Evolutionary conservation across 441 rosid genomes (phyloP), one percentile per base, ranked within the genome.

Genomic region (Biscutella laevigata): DNA sequence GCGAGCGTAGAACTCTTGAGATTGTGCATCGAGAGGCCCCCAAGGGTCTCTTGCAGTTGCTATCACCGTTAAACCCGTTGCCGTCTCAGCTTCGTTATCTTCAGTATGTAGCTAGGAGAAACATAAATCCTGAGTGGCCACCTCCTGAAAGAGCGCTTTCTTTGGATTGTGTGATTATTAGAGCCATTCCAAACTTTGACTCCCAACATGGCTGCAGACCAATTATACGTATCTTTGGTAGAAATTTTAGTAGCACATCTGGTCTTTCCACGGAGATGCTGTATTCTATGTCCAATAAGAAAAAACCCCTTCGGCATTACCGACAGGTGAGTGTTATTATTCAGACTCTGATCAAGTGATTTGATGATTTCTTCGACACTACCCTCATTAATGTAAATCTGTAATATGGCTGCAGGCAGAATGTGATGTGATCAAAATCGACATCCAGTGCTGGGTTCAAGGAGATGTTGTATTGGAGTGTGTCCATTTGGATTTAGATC

Each of bases 391-490:
- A 66, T 22, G 46, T 41, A 10, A 53, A 20, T 37, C 14, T 57
- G 29, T 62, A n/a, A 43, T 66, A 14, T 61, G 38, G 41, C 64
- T 76, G 77, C 83, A 91, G 98, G 91, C 74, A 17, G 95, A 85
- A 43, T 85, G 91, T 70, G 98, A 81, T 69, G 95, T 91, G 65
- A 91, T 88, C 57, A 91, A 91, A 67, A 83, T 91, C 62, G 98
- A 91, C 60, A 67, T 91, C 53, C 98, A 91, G 50, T 91, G 98
- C 64, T 75, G 80, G 71, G 96, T 91, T 61, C 91, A 85, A 83
- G 98, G 95, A 32, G 98, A 91, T 76, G 88, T 85, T 69, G 98
- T 91, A 12, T 70, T 91, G 82, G 98, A 88, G 76, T 88, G 94
- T 61, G 82, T 85, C 57, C 96, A 85, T 74, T 72, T 80, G 77